Evolutionary conservation across 352 stramenopile species (phyloP), one percentile per base, ranked within the genome.

Genomic region (Globisporangium sylvaticum): DNA sequence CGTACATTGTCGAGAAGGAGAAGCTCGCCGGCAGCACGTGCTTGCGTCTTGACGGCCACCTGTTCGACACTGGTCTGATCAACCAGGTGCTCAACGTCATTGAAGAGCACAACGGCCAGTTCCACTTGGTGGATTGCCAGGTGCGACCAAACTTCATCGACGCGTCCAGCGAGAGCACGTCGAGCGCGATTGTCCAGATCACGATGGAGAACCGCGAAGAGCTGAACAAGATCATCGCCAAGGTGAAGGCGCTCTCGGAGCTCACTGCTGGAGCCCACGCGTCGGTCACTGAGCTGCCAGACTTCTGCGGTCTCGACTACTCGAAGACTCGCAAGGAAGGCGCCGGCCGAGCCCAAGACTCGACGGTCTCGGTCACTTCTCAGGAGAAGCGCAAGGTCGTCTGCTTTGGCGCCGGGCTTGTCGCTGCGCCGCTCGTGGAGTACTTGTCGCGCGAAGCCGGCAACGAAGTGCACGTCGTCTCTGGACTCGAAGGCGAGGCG

Each of bases 11-110:
- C 65, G 84, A 86, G 10, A 88, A 90, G 68, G 82, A 86, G 55
- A 75, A 90, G 44, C 74, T 96, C 22, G 87, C 83, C 3, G 87
- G 87, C 10, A 92, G 78, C 72, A 95, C 87, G 1, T 94, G 89
- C 52, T 24, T 97, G 34, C 75, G 89, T 2, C 69, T 97, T 5
- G 76, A 97, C 63, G 96, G 96, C 2, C 96, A 99, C 73, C 78
- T 99, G 42, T 99, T 99, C 73, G 96, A 99, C 84, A 97, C 89
- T 10, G 92, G 93, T 29, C 74, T 98, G 25, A 98, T 99, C 73
- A 98, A 98, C 75, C 88, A 97, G 67, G 77, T 98, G 8, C 77
- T 98, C 14, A 96, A 98, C 77, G 80, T 97, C 15, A 92, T 98
- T 63, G 95, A 98, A 67, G 73, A 86, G 20, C 80, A 95, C 66